phyloP scores from a whole-genome alignment of 345 rosid species.

The Zanthoxylum bungeanum region DNA sequence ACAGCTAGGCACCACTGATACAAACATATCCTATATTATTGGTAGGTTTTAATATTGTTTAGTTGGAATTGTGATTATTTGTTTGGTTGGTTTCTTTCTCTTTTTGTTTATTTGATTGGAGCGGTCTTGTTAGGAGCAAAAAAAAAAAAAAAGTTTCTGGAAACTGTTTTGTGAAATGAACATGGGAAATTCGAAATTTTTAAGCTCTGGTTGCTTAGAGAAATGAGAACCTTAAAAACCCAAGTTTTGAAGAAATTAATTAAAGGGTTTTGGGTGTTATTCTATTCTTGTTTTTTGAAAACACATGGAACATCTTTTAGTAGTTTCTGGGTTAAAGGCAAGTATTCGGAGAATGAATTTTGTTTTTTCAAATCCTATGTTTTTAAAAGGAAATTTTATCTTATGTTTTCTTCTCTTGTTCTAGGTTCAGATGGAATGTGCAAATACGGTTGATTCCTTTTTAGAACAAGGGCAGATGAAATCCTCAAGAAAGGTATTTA shows the following conservation, averaged over 20 bases:
- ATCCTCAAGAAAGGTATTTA: too few species aligned
- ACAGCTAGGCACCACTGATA: not conserved
- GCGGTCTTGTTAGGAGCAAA: not conserved
- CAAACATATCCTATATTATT: not conserved
- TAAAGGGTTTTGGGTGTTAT: not conserved
- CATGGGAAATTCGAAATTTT: not conserved
- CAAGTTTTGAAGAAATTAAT: not conserved
- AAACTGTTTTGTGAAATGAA: not conserved
- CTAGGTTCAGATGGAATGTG: slow-evolving; percentile 59
- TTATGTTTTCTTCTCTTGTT: not conserved
- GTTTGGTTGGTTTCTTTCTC: not conserved
- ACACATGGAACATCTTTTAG: not conserved
- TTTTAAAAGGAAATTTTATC: not conserved
- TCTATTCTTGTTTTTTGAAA: not conserved
- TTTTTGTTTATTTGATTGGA: not conserved
- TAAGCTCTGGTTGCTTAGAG: not conserved
- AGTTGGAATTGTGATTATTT: slow-evolving; percentile 1
- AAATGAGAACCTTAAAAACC: not conserved
- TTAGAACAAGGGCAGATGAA: slow-evolving; percentile 26
- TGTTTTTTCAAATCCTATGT: not conserved
- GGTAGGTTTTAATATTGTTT: too few species aligned
- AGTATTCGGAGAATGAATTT: too few species aligned
- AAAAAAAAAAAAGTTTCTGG: too few species aligned
- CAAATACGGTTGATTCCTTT: slow-evolving; percentile 18
- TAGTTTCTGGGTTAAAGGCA: too few species aligned